These are phyloP conservation scores for Rhodocollybia butyracea DNA, from an alignment of 768 basidiomycete species.

Conservation along the genomic window DNA sequence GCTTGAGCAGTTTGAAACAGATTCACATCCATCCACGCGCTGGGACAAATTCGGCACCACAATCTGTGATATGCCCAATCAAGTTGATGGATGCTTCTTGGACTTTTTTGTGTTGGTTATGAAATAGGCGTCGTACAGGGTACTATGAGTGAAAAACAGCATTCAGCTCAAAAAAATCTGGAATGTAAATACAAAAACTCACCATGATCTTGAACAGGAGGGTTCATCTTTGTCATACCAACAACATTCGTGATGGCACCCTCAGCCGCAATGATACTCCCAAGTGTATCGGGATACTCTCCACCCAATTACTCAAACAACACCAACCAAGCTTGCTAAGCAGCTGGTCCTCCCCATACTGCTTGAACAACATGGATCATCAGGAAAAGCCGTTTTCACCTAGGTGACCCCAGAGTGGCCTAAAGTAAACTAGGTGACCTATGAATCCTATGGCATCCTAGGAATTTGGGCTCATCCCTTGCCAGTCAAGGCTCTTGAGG, in stretches of 20 bases:
- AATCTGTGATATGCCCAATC: constrained; percentile 99
- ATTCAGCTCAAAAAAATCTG: constrained; percentile 7
- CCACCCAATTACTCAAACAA: constrained; percentile 98
- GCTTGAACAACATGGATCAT: constrained; percentile 96
- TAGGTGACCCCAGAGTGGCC: too few species aligned
- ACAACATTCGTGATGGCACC: constrained; percentile 99
- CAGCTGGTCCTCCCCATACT: constrained; percentile 94
- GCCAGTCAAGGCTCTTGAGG: too few species aligned
- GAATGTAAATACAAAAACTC: constrained; percentile 35
- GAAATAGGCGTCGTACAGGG: constrained; percentile 99
- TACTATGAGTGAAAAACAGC: constrained; percentile 42
- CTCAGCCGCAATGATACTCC: constrained; percentile 98
- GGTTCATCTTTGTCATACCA: constrained; percentile 99
- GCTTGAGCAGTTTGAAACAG: constrained; percentile 96
- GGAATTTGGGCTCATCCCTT: too few species aligned
- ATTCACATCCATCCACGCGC: constrained; percentile 99
- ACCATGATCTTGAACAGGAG: constrained; percentile 98
- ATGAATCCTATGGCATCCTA: too few species aligned
- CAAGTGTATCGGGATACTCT: constrained; percentile 98
- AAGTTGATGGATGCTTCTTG: constrained; percentile 99
- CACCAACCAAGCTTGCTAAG: constrained; percentile 95
- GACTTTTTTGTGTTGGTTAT: constrained; percentile 98
- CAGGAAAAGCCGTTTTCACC: constrained; percentile 96
- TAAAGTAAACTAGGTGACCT: too few species aligned
- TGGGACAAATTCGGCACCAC: constrained; percentile 97